Base-by-base conservation (phyloP, 2,329 filamentous ascomycete genomes). In the Myriosclerotinia curreyana region DNA sequence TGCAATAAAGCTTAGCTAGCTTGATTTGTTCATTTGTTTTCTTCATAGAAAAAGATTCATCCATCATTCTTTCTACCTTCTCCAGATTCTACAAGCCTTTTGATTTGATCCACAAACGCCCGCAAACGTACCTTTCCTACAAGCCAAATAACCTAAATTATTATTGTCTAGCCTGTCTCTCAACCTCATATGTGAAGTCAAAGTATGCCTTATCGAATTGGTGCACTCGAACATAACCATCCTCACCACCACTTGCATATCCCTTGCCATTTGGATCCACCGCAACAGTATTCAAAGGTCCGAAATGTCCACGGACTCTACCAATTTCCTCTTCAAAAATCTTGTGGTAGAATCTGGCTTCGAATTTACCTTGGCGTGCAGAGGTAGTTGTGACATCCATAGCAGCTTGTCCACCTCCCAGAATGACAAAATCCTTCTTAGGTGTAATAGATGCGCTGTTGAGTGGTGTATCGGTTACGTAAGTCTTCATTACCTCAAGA, bases 271-370 rank as follows among this genome's bases (percentile, higher is more conserved):
- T 89, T 38, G 95, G 95, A 79, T 96, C 91, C 65, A 91, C 91
- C 56, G 95, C 93, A 72, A 99, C 92, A 68, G 95, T 97, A 84
- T 99, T 70, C 90, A 95, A 56, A 44, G 73, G 73, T 76, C 95
- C 95, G 79, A 99, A 99, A 79, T 99, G 95, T 69, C 95, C 95
- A 76, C 92, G 86, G 69, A 99, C 95, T 82, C 95, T 89, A 72
- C 95, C 95, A 74, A 98, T 94, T 82, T 99, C 95, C 79, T 99
- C 94, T 80, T 96, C 92, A 77, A 99, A 98, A 77, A 99, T 89
- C 85, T 96, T 98, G 88, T 99, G 95, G 84, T 97, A 99, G 85
- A 99, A 99, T 70, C 95, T 88, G 52, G 95, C 95, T 80, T 99
- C 95, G 82, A 99, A 99, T 81, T 98, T 98, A 80, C 95, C 95